Evolutionary conservation across 257 asterid genomes (phyloP).

Genomic region (Solanum lycopersicoides): DNA sequence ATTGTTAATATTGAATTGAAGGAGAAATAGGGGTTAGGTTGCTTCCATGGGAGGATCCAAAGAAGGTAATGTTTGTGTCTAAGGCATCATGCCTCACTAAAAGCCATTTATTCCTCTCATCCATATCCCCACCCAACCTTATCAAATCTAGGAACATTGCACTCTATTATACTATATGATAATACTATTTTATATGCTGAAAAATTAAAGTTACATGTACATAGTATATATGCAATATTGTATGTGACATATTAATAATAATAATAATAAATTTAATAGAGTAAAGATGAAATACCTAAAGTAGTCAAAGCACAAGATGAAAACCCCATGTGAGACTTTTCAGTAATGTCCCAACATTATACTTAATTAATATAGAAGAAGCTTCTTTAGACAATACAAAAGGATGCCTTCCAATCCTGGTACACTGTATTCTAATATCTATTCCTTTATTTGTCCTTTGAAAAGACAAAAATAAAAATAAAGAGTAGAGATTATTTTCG

Average conservation of each 20-base stretch:
- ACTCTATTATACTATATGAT: background rate
- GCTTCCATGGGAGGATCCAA: conserved; percentile 44
- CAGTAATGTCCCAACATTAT: conserved; percentile 22
- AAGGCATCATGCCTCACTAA: conserved; percentile 53
- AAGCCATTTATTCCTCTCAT: conserved; percentile 44
- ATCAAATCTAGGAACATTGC: conserved; percentile 24
- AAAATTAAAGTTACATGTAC: background rate
- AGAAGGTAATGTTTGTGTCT: conserved; percentile 41
- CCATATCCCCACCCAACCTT: conserved; percentile 31
- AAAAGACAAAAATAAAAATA: background rate
- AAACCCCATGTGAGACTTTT: conserved; percentile 47
- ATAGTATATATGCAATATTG: background rate
- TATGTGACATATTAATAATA: background rate
- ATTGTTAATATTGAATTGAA: background rate
- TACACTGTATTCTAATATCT: conserved; percentile 32
- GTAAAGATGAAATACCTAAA: background rate
- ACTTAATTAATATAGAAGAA: background rate
- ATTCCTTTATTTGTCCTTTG: conserved; percentile 3
- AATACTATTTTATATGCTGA: background rate
- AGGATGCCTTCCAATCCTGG: conserved; percentile 9
- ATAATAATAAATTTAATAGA: background rate
- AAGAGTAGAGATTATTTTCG: background rate
- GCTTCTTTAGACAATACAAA: background rate
- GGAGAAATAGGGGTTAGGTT: conserved; percentile 29
- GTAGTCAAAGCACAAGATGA: conserved; percentile 27